Conservation (phyloP, 2,329 filamentous ascomycete genomes). For the Pseudonectria buxi region DNA sequence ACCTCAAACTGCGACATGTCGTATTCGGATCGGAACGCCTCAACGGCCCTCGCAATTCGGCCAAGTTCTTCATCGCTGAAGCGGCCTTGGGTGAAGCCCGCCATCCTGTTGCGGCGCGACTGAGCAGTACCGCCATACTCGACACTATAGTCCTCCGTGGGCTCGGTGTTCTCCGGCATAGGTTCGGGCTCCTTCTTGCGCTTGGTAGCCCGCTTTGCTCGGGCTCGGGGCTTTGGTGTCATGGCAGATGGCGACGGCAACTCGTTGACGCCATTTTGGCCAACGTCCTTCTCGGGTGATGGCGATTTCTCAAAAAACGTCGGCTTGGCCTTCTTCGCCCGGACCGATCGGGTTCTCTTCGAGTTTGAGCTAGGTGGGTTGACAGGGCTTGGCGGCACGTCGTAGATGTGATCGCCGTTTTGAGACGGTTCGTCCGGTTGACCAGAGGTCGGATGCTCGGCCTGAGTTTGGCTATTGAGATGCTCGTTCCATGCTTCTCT, state of each 20-base stretch:
- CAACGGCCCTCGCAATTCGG: conserved; percentile 35
- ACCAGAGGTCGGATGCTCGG: conserved; percentile 5
- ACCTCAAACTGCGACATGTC: conserved; percentile 37
- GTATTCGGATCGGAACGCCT: conserved; percentile 37
- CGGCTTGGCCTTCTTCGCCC: conserved; percentile 43
- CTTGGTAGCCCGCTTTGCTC: conserved; percentile 24
- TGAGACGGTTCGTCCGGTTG: conserved; percentile 8
- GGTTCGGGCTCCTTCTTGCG: conserved; percentile 12
- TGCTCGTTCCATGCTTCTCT: conserved; percentile 30
- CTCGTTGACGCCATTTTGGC: conserved; percentile 15
- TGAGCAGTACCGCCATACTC: conserved; percentile 9
- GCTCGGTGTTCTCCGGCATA: not conserved
- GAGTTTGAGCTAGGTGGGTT: conserved; percentile 16
- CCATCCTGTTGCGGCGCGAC: conserved; percentile 18
- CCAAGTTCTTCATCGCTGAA: conserved; percentile 39
- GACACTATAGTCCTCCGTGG: conserved; percentile 11
- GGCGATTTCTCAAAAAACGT: conserved; percentile 35
- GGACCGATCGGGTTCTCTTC: conserved; percentile 28
- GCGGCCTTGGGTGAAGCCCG: conserved; percentile 30
- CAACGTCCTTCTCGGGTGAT: conserved; percentile 11
- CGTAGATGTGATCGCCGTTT: conserved; percentile 15
- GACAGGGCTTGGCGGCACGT: conserved; percentile 18
- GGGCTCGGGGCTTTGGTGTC: conserved; percentile 24
- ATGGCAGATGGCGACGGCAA: conserved; percentile 28
- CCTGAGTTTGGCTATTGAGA: conserved; percentile 22